phyloP scores from a whole-genome alignment of 345 rosid species.

The Salix udensis region DNA sequence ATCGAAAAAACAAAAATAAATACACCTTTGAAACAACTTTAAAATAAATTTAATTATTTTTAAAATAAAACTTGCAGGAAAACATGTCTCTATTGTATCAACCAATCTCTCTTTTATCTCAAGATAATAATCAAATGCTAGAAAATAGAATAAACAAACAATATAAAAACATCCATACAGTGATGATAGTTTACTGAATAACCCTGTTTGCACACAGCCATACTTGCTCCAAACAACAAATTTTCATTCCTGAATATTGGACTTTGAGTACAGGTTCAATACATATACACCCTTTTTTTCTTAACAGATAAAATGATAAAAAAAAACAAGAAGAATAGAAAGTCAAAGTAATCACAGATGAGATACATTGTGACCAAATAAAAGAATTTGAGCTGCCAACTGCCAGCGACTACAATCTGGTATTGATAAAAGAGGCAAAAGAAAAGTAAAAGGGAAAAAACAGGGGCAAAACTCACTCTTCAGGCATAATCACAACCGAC shows the following conservation, averaged over 20 bases:
- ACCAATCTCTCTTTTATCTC: no score
- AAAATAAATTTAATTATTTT: no score
- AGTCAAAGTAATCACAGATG: constrained; percentile 25
- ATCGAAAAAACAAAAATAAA: no score
- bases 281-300: constrained; percentile 25
- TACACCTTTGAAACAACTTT: no score
- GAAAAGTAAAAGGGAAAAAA: neutral
- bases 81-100: no score
- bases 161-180: no score
- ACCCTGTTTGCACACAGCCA: neutral
- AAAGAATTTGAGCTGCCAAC: constrained; percentile 30
- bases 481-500: constrained; percentile 34
- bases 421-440: constrained; percentile 26
- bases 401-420: constrained; percentile 32
- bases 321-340: neutral
- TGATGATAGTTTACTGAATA: neutral
- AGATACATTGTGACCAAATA: constrained; percentile 26
- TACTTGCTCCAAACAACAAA: constrained; percentile 16
- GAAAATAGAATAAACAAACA: no score
- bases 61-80: no score
- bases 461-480: constrained; percentile 31
- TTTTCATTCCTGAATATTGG: constrained; percentile 14
- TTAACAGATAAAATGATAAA: constrained; percentile 11
- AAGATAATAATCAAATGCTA: no score
- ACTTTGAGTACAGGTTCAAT: constrained; percentile 15